Percentiles rank a stretch among this genome's conserved stretches.
Conservation (phyloP, 192 early-diverging fungal genomes). For the Coemansia sp. region DNA sequence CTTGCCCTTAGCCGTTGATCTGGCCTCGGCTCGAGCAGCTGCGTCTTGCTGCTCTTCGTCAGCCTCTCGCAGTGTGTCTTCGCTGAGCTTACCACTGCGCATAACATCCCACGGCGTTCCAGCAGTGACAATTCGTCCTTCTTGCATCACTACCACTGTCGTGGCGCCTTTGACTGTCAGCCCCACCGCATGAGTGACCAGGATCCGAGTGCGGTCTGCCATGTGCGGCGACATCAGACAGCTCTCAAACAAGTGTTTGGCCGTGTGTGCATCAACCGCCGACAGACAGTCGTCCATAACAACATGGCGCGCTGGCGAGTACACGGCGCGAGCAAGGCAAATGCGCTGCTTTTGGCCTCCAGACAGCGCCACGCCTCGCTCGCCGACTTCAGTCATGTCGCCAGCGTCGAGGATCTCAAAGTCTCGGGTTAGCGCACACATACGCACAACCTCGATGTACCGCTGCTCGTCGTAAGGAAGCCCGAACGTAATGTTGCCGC, state of each 20-base stretch:
- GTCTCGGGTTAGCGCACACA: slow-evolving; percentile 89
- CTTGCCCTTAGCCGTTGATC: slow-evolving; percentile 27
- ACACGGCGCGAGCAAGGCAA: slow-evolving; percentile 73
- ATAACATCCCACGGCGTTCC: slow-evolving; percentile 74
- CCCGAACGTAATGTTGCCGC: slow-evolving; percentile 94
- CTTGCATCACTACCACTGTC: slow-evolving; percentile 68
- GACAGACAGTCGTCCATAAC: slow-evolving; percentile 66
- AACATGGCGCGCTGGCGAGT: slow-evolving; percentile 87
- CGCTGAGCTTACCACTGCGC: slow-evolving; percentile 61
- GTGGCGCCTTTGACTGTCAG: slow-evolving; percentile 69
- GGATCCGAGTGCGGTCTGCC: slow-evolving; percentile 76
- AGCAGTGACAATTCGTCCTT: slow-evolving; percentile 70
- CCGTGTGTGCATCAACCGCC: slow-evolving; percentile 75
- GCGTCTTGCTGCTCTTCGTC: slow-evolving; percentile 51
- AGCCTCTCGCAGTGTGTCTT: slow-evolving; percentile 72
- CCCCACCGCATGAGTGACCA: slow-evolving; percentile 83
- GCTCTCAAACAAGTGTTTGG: slow-evolving; percentile 81
- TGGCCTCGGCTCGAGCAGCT: slow-evolving; percentile 26
- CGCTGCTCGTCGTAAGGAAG: slow-evolving; percentile 72
- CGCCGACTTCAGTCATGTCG: slow-evolving; percentile 92
- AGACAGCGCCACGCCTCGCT: slow-evolving; percentile 87
- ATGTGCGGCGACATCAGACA: slow-evolving; percentile 88
- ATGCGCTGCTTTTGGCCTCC: slow-evolving; percentile 88
- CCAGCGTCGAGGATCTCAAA: slow-evolving; percentile 82
- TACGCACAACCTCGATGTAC: slow-evolving; percentile 75